phyloP scores from a whole-genome alignment of 139 green algal species.

The Closterium sp. region DNA sequence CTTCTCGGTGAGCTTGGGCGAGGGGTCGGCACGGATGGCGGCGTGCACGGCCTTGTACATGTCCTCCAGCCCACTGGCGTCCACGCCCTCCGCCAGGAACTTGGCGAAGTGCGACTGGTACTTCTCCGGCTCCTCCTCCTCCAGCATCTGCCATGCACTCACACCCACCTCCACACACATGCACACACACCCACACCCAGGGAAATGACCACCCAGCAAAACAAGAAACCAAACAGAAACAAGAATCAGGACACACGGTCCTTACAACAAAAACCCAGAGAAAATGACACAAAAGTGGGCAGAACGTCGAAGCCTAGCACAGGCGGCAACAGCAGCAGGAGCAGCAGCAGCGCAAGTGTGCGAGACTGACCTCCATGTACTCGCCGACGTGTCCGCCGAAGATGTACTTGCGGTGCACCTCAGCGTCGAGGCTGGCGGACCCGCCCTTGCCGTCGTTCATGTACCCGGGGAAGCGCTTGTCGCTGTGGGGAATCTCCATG shows the following conservation, averaged over 20 bases:
- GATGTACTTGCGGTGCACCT: conserved; percentile 65
- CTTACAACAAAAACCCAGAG: no score
- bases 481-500: conserved; percentile 96
- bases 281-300: no score
- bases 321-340: no score
- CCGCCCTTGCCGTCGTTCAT: conserved; percentile 79
- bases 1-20: conserved; percentile 68
- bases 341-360: no score
- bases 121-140: conserved; percentile 96
- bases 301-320: no score
- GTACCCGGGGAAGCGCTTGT: conserved; percentile 98
- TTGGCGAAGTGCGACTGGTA: conserved; percentile 84
- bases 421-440: conserved; percentile 89
- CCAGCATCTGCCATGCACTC: conserved; percentile 15
- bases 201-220: conserved; percentile 56
- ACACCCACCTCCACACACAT: conserved; percentile 31
- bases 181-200: conserved; percentile 66
- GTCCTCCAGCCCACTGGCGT: conserved; percentile 86
- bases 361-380: conserved; percentile 81
- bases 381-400: conserved; percentile 90
- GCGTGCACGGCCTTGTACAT: conserved; percentile 83
- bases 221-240: background rate
- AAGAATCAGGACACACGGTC: background rate
- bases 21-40: conserved; percentile 85
- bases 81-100: conserved; percentile 83